A percentile compares a stretch with the other conserved stretches of the same genome.
These are phyloP conservation scores for Tetradesmus obliquus DNA, from an alignment of 139 green algal species.

Conservation along the genomic window DNA sequence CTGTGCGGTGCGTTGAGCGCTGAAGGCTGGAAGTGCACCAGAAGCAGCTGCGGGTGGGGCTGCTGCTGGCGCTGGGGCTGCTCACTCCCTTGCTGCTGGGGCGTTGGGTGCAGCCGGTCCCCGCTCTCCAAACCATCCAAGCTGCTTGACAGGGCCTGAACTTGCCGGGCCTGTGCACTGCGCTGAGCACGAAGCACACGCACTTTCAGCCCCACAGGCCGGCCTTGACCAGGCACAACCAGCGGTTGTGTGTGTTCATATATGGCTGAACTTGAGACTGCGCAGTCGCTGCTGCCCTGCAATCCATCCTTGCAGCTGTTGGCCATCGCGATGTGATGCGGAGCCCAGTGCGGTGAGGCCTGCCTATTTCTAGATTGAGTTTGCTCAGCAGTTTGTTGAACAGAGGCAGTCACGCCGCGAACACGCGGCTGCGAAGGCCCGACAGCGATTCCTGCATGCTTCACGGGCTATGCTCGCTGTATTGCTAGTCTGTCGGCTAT, in stretches of 20 bases:
- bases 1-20: not conserved
- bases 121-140: no score
- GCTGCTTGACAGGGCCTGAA: not conserved
- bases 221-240: not conserved
- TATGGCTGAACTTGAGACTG: not conserved
- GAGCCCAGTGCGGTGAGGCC: no score
- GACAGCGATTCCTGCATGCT: no score
- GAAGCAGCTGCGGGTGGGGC: not conserved
- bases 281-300: not conserved
- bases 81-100: not conserved
- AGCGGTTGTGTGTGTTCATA: not conserved
- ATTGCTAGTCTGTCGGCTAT: no score
- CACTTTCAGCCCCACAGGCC: not conserved
- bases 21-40: not conserved
- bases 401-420: no score
- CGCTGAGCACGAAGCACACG: not conserved
- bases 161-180: not conserved
- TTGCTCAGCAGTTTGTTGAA: no score
- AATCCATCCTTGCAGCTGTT: not conserved
- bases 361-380: no score
- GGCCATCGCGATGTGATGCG: not conserved
- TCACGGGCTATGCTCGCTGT: no score
- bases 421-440: no score
- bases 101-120: not conserved
- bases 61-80: not conserved